These are phyloP conservation scores for Panicum virgatum DNA, from an alignment of 202 grass and related monocot species.

Conservation along the genomic window DNA sequence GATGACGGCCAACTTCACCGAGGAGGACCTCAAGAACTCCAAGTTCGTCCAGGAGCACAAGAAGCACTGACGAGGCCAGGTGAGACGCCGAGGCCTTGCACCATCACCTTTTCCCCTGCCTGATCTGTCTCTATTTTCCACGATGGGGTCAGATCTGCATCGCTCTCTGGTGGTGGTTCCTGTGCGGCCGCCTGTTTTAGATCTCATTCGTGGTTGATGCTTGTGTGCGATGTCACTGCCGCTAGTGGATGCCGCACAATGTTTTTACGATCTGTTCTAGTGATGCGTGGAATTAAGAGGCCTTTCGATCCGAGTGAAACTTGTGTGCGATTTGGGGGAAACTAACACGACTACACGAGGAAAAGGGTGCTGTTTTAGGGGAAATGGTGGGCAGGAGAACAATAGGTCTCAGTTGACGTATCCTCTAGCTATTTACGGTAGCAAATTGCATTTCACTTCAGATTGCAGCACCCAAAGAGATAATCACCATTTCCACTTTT, in stretches of 20 bases:
- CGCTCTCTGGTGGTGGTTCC: too few species aligned
- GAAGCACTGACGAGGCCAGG: constrained; percentile 24
- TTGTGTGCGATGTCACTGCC: not conserved
- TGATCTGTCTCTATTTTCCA: not conserved
- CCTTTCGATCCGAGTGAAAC: not conserved
- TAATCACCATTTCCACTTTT: not conserved
- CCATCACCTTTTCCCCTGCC: not conserved
- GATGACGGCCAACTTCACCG: constrained; percentile 68
- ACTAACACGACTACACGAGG: too few species aligned
- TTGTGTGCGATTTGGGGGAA: not conserved
- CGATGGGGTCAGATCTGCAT: constrained; percentile 11
- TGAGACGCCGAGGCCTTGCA: not conserved
- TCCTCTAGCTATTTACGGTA: too few species aligned
- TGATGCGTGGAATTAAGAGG: not conserved
- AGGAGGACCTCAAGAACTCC: constrained; percentile 91
- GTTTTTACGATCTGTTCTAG: not conserved
- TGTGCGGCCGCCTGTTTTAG: not conserved
- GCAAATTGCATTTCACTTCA: not conserved
- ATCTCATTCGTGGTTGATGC: not conserved
- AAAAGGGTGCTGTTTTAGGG: not conserved
- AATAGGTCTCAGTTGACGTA: too few species aligned
- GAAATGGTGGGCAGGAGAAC: not conserved
- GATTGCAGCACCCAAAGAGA: too few species aligned
- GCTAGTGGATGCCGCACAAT: not conserved
- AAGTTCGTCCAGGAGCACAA: constrained; percentile 86